Conservation (phyloP, 2,329 filamentous ascomycete genomes). For the Penicillium sp. region DNA sequence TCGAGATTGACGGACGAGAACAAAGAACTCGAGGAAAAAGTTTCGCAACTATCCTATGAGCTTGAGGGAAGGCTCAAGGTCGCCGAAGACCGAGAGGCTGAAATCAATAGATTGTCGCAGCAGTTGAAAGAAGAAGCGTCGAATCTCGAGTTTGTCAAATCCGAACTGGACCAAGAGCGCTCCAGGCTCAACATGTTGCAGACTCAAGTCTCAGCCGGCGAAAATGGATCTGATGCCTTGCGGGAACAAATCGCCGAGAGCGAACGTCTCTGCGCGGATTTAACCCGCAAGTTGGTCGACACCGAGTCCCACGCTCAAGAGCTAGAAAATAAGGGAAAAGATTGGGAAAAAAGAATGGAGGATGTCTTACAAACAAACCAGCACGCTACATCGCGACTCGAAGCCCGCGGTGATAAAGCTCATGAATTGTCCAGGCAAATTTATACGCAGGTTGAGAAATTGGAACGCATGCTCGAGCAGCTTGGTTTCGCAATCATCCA, state of each 20-base stretch:
- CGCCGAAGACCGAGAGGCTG: slow-evolving; percentile 49
- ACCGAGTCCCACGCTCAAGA: slow-evolving; percentile 69
- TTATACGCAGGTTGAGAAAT: slow-evolving; percentile 74
- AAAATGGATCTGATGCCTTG: slow-evolving; percentile 74
- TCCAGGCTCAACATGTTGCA: slow-evolving; percentile 64
- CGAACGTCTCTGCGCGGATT: slow-evolving; percentile 61
- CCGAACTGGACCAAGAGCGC: slow-evolving; percentile 60
- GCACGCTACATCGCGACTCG: slow-evolving; percentile 50
- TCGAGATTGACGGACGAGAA: slow-evolving; percentile 58
- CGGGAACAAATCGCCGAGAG: slow-evolving; percentile 69
- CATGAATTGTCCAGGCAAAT: slow-evolving; percentile 80
- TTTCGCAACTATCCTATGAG: slow-evolving; percentile 54
- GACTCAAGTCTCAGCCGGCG: slow-evolving; percentile 69
- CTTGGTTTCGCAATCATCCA: slow-evolving; percentile 77
- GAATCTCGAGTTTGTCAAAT: slow-evolving; percentile 41
- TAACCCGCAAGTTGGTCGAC: slow-evolving; percentile 66
- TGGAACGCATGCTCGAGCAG: slow-evolving; percentile 77
- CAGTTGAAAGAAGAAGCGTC: slow-evolving; percentile 45
- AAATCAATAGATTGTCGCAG: slow-evolving; percentile 50
- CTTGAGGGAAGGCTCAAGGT: slow-evolving; percentile 50
- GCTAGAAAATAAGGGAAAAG: slow-evolving; percentile 68
- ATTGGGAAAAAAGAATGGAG: slow-evolving; percentile 57
- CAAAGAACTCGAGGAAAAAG: slow-evolving; percentile 52
- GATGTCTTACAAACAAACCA: slow-evolving; percentile 27
- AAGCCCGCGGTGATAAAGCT: slow-evolving; percentile 64